Conservation (phyloP, 2,329 filamentous ascomycete species). For the Fusarium pseudonygamai region DNA sequence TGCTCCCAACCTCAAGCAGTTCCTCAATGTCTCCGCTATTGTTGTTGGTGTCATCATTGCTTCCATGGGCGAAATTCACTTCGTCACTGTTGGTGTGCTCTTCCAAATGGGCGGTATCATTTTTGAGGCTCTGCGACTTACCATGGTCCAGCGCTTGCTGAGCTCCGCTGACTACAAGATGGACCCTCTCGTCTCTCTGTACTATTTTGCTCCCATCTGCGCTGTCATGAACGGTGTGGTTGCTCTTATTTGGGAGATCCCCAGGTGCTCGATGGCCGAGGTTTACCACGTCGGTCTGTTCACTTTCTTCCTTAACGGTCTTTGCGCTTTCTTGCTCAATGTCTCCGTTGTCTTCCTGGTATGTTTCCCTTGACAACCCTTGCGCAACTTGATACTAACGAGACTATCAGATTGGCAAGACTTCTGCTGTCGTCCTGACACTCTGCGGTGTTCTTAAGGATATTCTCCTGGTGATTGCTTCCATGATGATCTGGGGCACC, state of each 20-base stretch:
- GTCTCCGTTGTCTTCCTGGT: conserved; percentile 88
- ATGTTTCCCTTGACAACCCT: conserved; percentile 50
- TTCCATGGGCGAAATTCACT: conserved; percentile 94
- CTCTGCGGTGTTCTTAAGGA: conserved; percentile 90
- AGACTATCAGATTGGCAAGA: conserved; percentile 79
- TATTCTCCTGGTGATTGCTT: conserved; percentile 81
- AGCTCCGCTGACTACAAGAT: conserved; percentile 90
- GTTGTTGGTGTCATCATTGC: conserved; percentile 95
- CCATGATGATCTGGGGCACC: conserved; percentile 84
- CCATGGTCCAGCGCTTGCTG: conserved; percentile 84
- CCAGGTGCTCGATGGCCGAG: conserved; percentile 73
- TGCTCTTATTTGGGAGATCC: conserved; percentile 78
- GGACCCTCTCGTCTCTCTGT: conserved; percentile 87
- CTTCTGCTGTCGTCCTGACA: conserved; percentile 85
- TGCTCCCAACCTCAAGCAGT: conserved; percentile 83
- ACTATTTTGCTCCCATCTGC: conserved; percentile 89
- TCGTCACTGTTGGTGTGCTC: conserved; percentile 81
- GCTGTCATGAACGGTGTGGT: conserved; percentile 82
- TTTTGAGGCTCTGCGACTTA: conserved; percentile 84
- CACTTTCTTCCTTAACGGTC: conserved; percentile 78
- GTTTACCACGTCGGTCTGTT: conserved; percentile 77
- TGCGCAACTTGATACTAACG: conserved; percentile 37
- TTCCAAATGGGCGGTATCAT: conserved; percentile 82
- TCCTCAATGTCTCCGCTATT: conserved; percentile 94
- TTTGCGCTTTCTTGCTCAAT: conserved; percentile 83